These are phyloP conservation scores for Rasamsonia emersonii DNA, from an alignment of 2,329 filamentous ascomycete species.

Conservation along the genomic window DNA sequence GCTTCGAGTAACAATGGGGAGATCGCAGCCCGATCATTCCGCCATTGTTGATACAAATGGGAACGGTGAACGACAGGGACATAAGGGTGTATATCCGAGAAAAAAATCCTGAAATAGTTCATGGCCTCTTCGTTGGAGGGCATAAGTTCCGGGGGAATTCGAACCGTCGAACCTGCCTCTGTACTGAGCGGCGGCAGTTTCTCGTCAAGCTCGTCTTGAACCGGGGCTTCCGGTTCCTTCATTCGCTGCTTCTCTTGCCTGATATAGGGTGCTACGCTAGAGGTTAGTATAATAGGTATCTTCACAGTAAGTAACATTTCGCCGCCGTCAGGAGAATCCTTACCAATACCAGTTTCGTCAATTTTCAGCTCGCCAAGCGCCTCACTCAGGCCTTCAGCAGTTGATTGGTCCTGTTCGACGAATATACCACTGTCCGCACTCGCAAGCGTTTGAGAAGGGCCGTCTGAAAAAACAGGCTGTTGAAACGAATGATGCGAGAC, in stretches of 20 bases:
- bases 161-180: constrained; percentile 65
- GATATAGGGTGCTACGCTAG: constrained; percentile 66
- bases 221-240: constrained; percentile 46
- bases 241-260: constrained; percentile 50
- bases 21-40: constrained; percentile 68
- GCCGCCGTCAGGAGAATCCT: constrained; percentile 20
- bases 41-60: constrained; percentile 84
- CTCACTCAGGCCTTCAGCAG: constrained; percentile 65
- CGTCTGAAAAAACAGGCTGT: constrained; percentile 17
- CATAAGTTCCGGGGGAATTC: constrained; percentile 90
- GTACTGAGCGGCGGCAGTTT: constrained; percentile 59
- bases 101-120: constrained; percentile 85
- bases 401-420: constrained; percentile 56
- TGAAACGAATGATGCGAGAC: constrained; percentile 21
- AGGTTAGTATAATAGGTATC: constrained; percentile 5
- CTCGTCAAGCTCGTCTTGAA: constrained; percentile 62
- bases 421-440: constrained; percentile 39
- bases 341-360: constrained; percentile 77
- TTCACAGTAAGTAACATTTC: constrained; percentile 1
- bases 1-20: constrained; percentile 84
- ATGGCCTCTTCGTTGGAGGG: constrained; percentile 73
- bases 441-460: constrained; percentile 18
- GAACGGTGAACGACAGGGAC: constrained; percentile 78
- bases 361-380: constrained; percentile 81
- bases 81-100: constrained; percentile 83